Base-by-base conservation (phyloP, 306 rosid genomes). In the Rubus idaeus region DNA sequence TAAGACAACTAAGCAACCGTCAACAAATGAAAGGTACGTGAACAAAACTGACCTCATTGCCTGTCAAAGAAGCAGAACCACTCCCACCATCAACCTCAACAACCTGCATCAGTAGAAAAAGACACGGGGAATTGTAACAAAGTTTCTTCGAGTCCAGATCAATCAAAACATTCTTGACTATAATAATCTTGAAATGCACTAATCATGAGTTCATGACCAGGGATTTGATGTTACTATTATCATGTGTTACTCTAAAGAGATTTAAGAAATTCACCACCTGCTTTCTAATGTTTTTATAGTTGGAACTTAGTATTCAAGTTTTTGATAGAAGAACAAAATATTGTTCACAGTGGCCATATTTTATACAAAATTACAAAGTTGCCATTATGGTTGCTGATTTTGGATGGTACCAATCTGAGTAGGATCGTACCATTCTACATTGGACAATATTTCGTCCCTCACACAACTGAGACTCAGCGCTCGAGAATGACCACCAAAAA, bases 41-140 rank as follows among this genome's bases (percentile, higher is more conserved):
- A 53, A 52, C 55, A 75, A 64, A 53, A 46, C 88, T 53, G 30
- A 90, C 97, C 92, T 86, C 88, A 35, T 84, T 86, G 65, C 86
- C 83, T 0, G 77, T 75, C 60, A 87, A 73, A 82, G 87, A 62
- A 9, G 84, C 75, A 68, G 85, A 67, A 35, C 69, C 87, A 70
- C 74, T 78, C 37, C 23, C 74, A 68, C 80, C 81, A 55, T 75
- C 89, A 64, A 74, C 67, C 68, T 78, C 89, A 16, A 69, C 79
- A 78, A 58, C 81, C 97, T 93, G 70, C 84, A 82, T 53, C 65
- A 81, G 78, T 68, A 76, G n/a, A 62, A 20, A 74, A 6, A 57
- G 39, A 8, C 46, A 58, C 14, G 14, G 2, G 26, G 14, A 30
- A 61, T 30, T 42, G 16, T 26, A 51, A 75, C 56, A 75, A 72